These are phyloP conservation scores for Yamadazyma dendronema DNA, from an alignment of 1,139 yeast genomes.

Conservation along the genomic window DNA sequence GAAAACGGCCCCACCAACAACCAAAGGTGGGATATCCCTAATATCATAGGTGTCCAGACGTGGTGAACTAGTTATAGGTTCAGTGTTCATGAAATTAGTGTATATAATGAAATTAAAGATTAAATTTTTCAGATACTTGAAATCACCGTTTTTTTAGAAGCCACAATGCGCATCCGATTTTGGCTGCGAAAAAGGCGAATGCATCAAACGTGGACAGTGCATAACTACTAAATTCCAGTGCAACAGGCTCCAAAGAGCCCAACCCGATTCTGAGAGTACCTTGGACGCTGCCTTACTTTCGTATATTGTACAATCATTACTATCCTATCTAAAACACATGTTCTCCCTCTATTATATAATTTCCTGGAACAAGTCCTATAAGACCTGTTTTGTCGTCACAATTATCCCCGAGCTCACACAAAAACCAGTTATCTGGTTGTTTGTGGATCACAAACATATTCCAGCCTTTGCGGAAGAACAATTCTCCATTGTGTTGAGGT, in stretches of 20 bases:
- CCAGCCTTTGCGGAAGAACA: slow-evolving; percentile 73
- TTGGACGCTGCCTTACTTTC: no score
- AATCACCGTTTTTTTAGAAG: no score
- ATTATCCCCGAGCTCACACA: slow-evolving; percentile 65
- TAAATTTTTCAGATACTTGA: background rate
- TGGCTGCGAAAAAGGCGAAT: slow-evolving; percentile 1
- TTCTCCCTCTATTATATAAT: slow-evolving; percentile 48
- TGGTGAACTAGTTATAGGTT: background rate
- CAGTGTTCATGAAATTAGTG: background rate
- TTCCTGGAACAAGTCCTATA: slow-evolving; percentile 82
- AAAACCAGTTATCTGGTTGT: slow-evolving; percentile 92
- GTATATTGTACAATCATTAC: slow-evolving; percentile 1
- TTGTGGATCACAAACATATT: slow-evolving; percentile 64
- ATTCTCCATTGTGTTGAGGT: slow-evolving; percentile 79
- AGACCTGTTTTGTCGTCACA: slow-evolving; percentile 43
- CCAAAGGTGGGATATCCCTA: slow-evolving; percentile 51
- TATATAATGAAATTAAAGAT: background rate
- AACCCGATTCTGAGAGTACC: no score
- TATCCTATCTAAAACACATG: slow-evolving; percentile 18
- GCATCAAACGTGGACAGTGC: no score
- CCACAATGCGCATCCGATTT: background rate
- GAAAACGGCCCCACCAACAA: slow-evolving; percentile 86
- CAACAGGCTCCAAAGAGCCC: no score
- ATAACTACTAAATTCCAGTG: no score
- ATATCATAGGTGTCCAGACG: background rate